A percentile compares a stretch with the other conserved stretches of the same genome.
phyloP scores from a whole-genome alignment of 176 grass and related monocot species.

The Carex kokanica region DNA sequence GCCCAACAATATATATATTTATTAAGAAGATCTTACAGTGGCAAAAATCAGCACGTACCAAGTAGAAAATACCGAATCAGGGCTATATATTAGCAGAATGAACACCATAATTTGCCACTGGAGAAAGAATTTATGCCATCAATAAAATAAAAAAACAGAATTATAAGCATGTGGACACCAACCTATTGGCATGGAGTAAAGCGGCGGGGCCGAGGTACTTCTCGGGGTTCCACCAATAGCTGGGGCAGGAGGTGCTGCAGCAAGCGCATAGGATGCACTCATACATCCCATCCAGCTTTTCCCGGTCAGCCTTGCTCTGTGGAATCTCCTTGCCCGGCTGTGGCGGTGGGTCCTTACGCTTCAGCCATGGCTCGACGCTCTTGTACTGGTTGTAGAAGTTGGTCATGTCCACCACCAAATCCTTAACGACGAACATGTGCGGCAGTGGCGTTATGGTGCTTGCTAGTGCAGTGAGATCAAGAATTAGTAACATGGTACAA shows the following conservation, averaged over 20 bases:
- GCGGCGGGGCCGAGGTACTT: conserved; percentile 76
- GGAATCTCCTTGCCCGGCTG: conserved; percentile 24
- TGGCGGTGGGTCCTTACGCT: conserved; percentile 28
- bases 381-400: conserved; percentile 90
- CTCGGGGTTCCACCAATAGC: conserved; percentile 72
- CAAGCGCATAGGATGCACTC: conserved; percentile 47
- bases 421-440: conserved; percentile 97
- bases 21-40: no score
- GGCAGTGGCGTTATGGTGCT: conserved; percentile 78
- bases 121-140: neutral
- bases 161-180: neutral
- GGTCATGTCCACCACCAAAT: conserved; percentile 96
- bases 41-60: neutral
- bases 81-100: neutral
- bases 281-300: conserved; percentile 41
- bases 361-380: conserved; percentile 61
- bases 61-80: neutral
- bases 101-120: neutral
- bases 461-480: neutral
- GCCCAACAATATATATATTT: no score
- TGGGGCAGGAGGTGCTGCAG: conserved; percentile 37
- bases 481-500: neutral
- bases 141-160: neutral
- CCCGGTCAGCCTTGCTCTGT: conserved; percentile 39
- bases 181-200: conserved; percentile 77